Base-by-base conservation (phyloP, 208 protist genomes). In the Crithidia mellificae region DNA sequence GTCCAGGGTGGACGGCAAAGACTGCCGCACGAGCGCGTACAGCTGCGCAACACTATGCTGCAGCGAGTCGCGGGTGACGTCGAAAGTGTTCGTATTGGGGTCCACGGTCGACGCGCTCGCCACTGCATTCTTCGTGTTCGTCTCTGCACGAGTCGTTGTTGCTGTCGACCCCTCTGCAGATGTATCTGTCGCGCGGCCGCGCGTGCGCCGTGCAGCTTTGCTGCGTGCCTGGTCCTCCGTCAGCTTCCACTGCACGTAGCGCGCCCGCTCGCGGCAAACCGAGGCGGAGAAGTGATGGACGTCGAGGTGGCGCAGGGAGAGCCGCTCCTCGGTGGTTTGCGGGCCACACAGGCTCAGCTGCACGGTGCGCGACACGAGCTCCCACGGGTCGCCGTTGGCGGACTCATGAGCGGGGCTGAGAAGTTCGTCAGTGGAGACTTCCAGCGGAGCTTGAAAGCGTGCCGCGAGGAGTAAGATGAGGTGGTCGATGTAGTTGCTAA, bases 401-500 rank as follows among this genome's bases (percentile, higher is more conserved):
- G 22, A 14, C 11, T 22, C 77, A 27, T 34, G n/a, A 5, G 29
- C 58, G 41, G 53, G 62, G 0, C 68, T 8, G 2, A 74, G 58
- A 34, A 73, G 22, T 2, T 71, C 65, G 9, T 66, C 47, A 11
- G 36, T 38, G 7, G 51, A 56, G n/a, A 62, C 52, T 20, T 87
- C 69, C 11, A 92, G 58, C 9, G 86, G 74, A 2, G 83, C 84
- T 54, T 84, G 55, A 68, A 90, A 93, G 59, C 91, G 87, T 2
- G 83, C 86, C 20, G 85, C 84, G 19, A 92, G 77, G n/a, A 96
- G 68, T 15, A 96, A 51, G 68, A 96, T 92, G 47, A 90, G 90
- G 58, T 96, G 79, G 58, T 96, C 91, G 63, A 96, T 81, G 63
- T 93, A 96, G 11, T 53, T 59, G 64, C 74, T 87, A 49, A 93